These are phyloP conservation scores for Fusarium robinianum DNA, from an alignment of 2,329 filamentous ascomycete species.

Conservation along the genomic window DNA sequence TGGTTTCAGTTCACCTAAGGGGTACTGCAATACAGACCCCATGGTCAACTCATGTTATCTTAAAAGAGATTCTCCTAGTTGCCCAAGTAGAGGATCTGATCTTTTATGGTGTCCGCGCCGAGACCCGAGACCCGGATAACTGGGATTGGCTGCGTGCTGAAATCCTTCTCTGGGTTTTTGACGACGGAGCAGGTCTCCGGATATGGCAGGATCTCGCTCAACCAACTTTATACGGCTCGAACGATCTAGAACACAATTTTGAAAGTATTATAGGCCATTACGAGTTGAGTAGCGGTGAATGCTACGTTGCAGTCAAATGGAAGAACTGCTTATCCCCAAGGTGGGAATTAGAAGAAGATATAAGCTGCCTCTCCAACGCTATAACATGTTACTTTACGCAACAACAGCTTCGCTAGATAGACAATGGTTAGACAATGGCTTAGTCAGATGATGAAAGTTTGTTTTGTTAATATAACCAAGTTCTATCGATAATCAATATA, in stretches of 20 bases:
- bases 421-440: too few species aligned
- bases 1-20: too few species aligned
- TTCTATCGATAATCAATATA: too few species aligned
- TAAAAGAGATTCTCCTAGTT: background rate
- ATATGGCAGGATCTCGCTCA: background rate
- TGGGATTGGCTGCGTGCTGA: conserved; percentile 1
- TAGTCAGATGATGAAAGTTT: too few species aligned
- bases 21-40: too few species aligned
- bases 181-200: background rate
- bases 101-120: background rate
- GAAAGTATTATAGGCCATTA: conserved; percentile 3
- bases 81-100: background rate
- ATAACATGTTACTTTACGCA: too few species aligned
- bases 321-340: background rate
- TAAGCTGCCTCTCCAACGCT: too few species aligned
- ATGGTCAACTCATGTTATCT: background rate
- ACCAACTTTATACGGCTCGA: background rate
- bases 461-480: too few species aligned
- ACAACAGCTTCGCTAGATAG: too few species aligned
- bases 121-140: background rate
- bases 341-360: conserved; percentile 2
- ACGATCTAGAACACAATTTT: background rate
- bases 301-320: conserved; percentile 1
- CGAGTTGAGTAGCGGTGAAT: background rate
- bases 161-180: conserved; percentile 1